These are phyloP conservation scores for Thelonectria blattea DNA, from an alignment of 2,329 filamentous ascomycete genomes.

Conservation along the genomic window DNA sequence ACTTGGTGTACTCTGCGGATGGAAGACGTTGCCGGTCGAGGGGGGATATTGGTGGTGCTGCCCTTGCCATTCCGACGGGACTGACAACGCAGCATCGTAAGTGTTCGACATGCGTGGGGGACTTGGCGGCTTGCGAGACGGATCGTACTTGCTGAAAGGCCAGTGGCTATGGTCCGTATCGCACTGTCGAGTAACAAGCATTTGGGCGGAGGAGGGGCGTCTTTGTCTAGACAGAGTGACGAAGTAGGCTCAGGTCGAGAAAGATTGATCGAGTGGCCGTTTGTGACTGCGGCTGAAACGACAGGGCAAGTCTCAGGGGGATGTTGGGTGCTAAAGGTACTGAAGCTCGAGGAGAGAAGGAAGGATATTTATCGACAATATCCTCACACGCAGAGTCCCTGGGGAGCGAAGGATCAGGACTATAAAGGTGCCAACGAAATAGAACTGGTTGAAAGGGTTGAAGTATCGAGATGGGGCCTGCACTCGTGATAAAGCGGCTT, in stretches of 20 bases:
- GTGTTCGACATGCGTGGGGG: conserved; percentile 63
- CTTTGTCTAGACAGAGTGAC: conserved; percentile 42
- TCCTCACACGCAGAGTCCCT: background rate
- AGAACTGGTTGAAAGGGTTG: background rate
- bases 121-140: conserved; percentile 52
- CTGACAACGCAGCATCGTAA: conserved; percentile 58
- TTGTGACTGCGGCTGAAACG: conserved; percentile 27
- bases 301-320: conserved; percentile 28
- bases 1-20: conserved; percentile 39
- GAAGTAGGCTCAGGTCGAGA: conserved; percentile 21
- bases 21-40: conserved; percentile 52
- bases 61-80: conserved; percentile 63
- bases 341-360: conserved; percentile 21
- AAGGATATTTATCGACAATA: conserved; percentile 10
- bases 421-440: background rate
- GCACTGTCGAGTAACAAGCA: conserved; percentile 62
- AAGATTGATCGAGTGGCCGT: conserved; percentile 17
- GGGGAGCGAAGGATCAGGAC: background rate
- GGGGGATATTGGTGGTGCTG: conserved; percentile 60
- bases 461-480: conserved; percentile 11
- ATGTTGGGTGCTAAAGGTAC: conserved; percentile 23
- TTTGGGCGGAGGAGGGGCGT: conserved; percentile 28
- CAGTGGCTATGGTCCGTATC: conserved; percentile 62
- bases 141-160: conserved; percentile 60
- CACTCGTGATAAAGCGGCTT: conserved; percentile 1